Evolutionary conservation across 1,284 basidiomycete genomes (phyloP), one percentile per base, ranked within the genome.

Genomic region (Sporisorium exsertum): DNA sequence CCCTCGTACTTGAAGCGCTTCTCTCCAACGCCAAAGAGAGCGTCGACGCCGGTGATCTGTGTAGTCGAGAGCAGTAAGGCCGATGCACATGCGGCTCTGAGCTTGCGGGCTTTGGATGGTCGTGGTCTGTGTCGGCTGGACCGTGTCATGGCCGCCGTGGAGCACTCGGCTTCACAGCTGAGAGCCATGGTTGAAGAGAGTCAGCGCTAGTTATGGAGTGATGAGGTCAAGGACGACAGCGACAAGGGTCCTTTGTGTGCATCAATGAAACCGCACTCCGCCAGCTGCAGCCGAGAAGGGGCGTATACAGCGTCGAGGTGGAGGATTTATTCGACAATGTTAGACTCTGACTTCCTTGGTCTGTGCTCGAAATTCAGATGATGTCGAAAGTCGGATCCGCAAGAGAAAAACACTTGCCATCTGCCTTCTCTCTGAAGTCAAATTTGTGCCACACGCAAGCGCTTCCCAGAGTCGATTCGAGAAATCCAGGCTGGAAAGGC

Each of bases 1-100:
- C 92, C 90, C 80, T 96, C 95, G 58, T 91, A 90, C n/a, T 89
- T 91, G 87, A 95, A 97, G 46, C 93, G 89, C 85, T 95, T 82
- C 51, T 83, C 68, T 12, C 76, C 81, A 46, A 80, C 69, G 16
- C 80, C 79, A 27, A 78, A 72, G 42, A 76, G 67, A 18, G 77
- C 80, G 32, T 57, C 62, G 26, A 66, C 64, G 5, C 56, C 47
- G 26, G 64, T 64, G 43, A 57, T 16, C 13, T 59, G 29, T 0
- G 58, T 37, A 7, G 58, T 15, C 12, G 64, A 57, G 8, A 77
- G 47, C 5, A 77, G 61, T 24, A 75, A 50, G 6, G 67, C 67
- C 6, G 72, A 59, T 16, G 66, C 40, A 46, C 62, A 74, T 13
- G 62, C 53, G 24, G 51, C 40, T 50, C 29, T 58, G 43, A 62